These are phyloP conservation scores for Setaria viridis DNA, from an alignment of 202 grass and related monocot genomes.

Conservation along the genomic window DNA sequence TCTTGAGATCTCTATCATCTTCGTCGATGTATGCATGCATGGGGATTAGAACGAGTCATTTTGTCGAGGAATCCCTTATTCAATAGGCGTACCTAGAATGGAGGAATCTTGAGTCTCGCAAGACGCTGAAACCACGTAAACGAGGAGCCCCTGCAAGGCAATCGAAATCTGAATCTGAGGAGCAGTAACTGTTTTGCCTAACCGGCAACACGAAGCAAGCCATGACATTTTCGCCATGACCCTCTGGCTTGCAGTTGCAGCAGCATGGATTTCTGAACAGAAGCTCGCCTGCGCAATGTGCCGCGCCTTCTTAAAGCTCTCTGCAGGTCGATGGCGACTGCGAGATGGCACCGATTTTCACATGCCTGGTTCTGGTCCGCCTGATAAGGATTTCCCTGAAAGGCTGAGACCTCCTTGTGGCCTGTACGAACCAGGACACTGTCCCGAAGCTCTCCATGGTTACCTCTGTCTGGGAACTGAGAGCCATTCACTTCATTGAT, in stretches of 20 bases:
- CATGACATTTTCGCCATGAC: slow-evolving; percentile 16
- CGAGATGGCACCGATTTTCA: slow-evolving; percentile 40
- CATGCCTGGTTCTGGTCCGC: slow-evolving; percentile 31
- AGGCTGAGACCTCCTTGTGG: neutral
- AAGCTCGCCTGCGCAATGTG: neutral
- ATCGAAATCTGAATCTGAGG: slow-evolving; percentile 10
- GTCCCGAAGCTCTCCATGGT: neutral
- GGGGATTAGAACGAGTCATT: neutral
- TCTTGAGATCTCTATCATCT: too few species aligned
- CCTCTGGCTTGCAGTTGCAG: neutral
- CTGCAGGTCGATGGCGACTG: slow-evolving; percentile 4
- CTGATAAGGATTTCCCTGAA: slow-evolving; percentile 39
- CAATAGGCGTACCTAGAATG: neutral
- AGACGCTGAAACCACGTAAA: neutral
- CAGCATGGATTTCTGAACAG: slow-evolving; percentile 27
- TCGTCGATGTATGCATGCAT: neutral
- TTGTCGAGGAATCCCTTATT: slow-evolving; percentile 21
- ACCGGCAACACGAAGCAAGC: neutral
- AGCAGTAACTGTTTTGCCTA: slow-evolving; percentile 19
- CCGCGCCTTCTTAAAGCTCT: slow-evolving; percentile 9
- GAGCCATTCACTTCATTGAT: slow-evolving; percentile 44
- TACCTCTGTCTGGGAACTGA: neutral
- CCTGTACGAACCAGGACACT: neutral
- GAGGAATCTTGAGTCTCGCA: slow-evolving; percentile 46
- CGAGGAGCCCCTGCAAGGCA: slow-evolving; percentile 26